Base-by-base conservation (phyloP, 208 protist genomes). In the Acanthamoeba lenticulata region DNA sequence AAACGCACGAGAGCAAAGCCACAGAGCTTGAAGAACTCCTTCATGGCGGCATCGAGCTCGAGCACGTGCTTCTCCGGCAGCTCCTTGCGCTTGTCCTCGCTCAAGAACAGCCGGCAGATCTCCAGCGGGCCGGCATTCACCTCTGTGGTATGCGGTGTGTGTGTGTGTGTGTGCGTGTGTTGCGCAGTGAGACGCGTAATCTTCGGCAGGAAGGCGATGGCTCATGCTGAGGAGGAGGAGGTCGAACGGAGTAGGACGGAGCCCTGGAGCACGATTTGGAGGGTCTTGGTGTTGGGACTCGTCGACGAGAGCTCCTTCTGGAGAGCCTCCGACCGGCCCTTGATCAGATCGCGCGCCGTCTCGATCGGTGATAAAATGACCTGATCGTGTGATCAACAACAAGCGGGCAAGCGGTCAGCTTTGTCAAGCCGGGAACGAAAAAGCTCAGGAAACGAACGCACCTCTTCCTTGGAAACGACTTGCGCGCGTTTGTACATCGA, bases 231-330 rank as follows among this genome's bases (percentile, higher is more conserved):
- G 83, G 47, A 44, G 32, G 24, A 13, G 83, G 49, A 17, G 49
- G 38, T 13, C 83, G 36, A 69, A 91, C 85, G 85, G 38, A 91
- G 55, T 27, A 91, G 55, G 34, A 91, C 85, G 2, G 52, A 72
- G 57, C 85, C 85, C 55, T 91, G 85, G 21, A 91, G 55, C 34
- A 91, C 57, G 32, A 91, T 91, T 32, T 91, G 85, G 21, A 91
- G 85, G 52, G 85, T 91, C 36, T 91, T 91, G 32, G 85, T 91
- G 85, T 91, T 91, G 47, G 85, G 85, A 19, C 38, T 44, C 13
- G 45, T 36, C 2, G 52, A 52, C 6, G 47, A 62, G n/a, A 91
- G 49, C n/a, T 91, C 85, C 38, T 72, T 42, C 85, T 91, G 47
- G 29, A 72, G 36, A 5, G 47, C 57, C 38, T 60, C 38, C 5